These are phyloP conservation scores for Clonostachys byssicola DNA, from an alignment of 2,329 filamentous ascomycete genomes.

Conservation along the genomic window DNA sequence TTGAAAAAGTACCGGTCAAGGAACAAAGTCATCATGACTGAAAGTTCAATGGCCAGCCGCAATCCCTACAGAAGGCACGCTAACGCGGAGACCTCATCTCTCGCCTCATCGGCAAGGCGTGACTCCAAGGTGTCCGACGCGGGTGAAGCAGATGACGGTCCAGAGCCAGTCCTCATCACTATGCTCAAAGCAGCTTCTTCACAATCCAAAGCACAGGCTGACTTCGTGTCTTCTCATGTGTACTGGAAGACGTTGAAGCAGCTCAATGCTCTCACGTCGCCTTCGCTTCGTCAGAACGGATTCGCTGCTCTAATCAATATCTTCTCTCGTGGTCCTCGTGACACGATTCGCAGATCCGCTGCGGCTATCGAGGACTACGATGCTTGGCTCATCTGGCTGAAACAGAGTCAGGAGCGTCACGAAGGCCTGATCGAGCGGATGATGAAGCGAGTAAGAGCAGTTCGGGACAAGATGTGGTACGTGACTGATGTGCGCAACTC, in stretches of 20 bases:
- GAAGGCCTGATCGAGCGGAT: conserved; percentile 71
- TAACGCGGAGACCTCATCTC: conserved; percentile 6
- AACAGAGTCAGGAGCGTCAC: conserved; percentile 75
- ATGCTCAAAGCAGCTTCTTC: conserved; percentile 76
- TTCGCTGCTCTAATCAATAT: conserved; percentile 70
- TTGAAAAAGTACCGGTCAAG: conserved; percentile 57
- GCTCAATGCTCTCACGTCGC: conserved; percentile 57
- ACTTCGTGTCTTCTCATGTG: conserved; percentile 78
- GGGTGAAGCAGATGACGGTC: background rate
- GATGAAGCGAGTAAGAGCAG: conserved; percentile 67
- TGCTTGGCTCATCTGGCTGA: conserved; percentile 78
- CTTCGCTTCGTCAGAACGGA: conserved; percentile 60
- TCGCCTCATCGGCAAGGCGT: conserved; percentile 4
- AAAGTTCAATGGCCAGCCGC: conserved; percentile 47
- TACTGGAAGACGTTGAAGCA: conserved; percentile 83
- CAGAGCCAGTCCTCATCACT: conserved; percentile 55
- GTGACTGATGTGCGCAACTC: conserved; percentile 91
- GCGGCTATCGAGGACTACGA: conserved; percentile 75
- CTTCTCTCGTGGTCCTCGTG: conserved; percentile 66
- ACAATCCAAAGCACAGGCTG: conserved; percentile 72
- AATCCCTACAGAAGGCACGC: conserved; percentile 49
- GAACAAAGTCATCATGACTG: conserved; percentile 50
- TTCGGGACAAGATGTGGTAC: conserved; percentile 99
- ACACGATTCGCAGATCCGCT: conserved; percentile 65
- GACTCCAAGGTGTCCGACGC: conserved; percentile 2